Evolutionary conservation across 2,329 filamentous ascomycete genomes (phyloP).

Genomic region (Onygenales sp.): DNA sequence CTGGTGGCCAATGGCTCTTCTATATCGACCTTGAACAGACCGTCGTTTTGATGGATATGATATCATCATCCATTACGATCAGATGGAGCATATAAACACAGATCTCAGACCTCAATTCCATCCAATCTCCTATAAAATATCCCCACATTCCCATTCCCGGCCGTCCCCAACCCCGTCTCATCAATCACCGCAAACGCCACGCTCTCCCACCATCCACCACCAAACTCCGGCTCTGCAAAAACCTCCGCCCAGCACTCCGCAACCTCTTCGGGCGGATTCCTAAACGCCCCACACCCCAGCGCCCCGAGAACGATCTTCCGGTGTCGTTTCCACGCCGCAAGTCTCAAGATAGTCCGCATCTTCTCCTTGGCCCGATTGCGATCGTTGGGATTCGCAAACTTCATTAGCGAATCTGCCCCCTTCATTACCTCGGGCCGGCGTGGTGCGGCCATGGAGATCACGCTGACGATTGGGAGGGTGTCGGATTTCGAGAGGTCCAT

Average conservation of each 20-base stretch:
- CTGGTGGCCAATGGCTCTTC: background rate
- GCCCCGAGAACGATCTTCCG: constrained; percentile 45
- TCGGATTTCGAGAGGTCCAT: constrained; percentile 4
- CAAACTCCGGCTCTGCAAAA: constrained; percentile 47
- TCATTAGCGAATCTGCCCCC: background rate
- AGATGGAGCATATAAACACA: background rate
- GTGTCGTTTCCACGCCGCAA: constrained; percentile 6
- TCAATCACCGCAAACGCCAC: constrained; percentile 52
- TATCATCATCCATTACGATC: background rate
- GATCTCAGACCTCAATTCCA: constrained; percentile 3
- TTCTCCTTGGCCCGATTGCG: constrained; percentile 6
- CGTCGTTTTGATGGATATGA: background rate
- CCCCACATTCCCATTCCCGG: constrained; percentile 14
- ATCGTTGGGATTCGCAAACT: constrained; percentile 1
- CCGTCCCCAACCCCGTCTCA: constrained; percentile 15
- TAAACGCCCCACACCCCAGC: constrained; percentile 54
- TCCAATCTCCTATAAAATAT: constrained; percentile 10
- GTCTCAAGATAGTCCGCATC: constrained; percentile 6
- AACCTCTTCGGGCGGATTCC: constrained; percentile 48
- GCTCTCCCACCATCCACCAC: constrained; percentile 49
- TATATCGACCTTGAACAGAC: background rate
- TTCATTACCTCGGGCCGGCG: constrained; percentile 1
- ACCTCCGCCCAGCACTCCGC: constrained; percentile 51
- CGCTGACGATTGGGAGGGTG: constrained; percentile 6
- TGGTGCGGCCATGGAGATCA: constrained; percentile 5